phyloP scores from a whole-genome alignment of 306 rosid genomes.

The Rubus parviflorus region DNA sequence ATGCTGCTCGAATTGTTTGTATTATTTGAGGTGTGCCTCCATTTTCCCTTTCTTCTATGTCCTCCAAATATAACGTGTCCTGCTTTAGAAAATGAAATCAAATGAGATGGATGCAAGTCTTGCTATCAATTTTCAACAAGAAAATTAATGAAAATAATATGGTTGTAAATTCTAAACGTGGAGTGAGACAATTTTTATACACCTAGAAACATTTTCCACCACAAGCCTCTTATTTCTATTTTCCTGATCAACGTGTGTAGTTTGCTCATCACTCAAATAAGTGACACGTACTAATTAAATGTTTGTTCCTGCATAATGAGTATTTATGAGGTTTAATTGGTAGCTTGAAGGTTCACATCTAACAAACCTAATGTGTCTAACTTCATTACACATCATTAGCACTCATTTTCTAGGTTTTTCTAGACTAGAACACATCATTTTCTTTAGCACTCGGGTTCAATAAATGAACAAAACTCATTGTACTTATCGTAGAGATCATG shows the following conservation, averaged over 20 bases:
- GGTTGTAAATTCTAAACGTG: no score
- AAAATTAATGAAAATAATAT: not conserved
- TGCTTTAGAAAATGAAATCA: constrained; percentile 9
- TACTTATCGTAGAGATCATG: not conserved
- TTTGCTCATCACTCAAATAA: not conserved
- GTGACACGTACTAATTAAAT: not conserved
- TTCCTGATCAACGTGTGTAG: not conserved
- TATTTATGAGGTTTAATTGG: not conserved
- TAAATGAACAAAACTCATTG: no score
- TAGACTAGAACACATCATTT: no score
- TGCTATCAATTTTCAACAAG: not conserved
- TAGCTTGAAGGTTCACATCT: not conserved
- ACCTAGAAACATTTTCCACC: not conserved
- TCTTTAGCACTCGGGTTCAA: no score
- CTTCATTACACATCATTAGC: no score
- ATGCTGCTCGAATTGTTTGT: constrained; percentile 74
- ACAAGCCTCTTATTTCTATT: not conserved
- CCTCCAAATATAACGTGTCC: constrained; percentile 73
- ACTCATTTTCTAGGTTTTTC: no score
- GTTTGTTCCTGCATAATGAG: not conserved
- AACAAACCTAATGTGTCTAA: no score
- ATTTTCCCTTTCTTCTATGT: constrained; percentile 80
- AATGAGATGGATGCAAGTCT: not conserved
- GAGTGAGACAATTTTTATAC: not conserved
- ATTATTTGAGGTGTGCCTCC: constrained; percentile 91